These are phyloP conservation scores for Dactylellina haptotyla DNA, from an alignment of 2,329 filamentous ascomycete species.

Conservation along the genomic window DNA sequence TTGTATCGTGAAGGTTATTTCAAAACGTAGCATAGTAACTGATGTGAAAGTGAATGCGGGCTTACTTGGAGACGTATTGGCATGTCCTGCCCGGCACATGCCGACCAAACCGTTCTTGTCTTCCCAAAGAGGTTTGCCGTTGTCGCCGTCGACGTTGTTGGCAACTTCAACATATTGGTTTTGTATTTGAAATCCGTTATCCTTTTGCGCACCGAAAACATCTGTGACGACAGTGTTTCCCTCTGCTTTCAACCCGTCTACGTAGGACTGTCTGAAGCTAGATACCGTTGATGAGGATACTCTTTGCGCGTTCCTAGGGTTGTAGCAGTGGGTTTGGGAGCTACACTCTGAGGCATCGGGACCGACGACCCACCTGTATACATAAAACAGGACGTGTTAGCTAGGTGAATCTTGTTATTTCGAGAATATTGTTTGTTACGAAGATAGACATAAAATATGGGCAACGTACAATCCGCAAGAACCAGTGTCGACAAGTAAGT, in stretches of 20 bases:
- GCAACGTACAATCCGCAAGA: slow-evolving; percentile 25
- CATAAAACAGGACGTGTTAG: neutral
- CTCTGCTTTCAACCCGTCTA: neutral
- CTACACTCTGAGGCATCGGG: slow-evolving; percentile 4
- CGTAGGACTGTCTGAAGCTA: slow-evolving; percentile 24
- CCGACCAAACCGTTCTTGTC: slow-evolving; percentile 19
- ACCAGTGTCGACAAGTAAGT: slow-evolving; percentile 20
- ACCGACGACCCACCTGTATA: slow-evolving; percentile 27
- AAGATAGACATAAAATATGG: too few relatives aligned
- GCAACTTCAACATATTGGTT: slow-evolving; percentile 21
- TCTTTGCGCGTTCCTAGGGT: neutral
- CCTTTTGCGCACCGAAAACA: neutral
- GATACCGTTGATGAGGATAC: slow-evolving; percentile 16
- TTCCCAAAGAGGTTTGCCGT: slow-evolving; percentile 1
- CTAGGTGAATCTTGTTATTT: too few relatives aligned
- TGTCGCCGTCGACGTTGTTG: neutral
- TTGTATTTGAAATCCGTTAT: neutral
- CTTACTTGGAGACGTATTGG: slow-evolving; percentile 12
- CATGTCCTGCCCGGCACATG: slow-evolving; percentile 2
- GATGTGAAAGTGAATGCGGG: neutral
- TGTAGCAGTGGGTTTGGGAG: slow-evolving; percentile 24
- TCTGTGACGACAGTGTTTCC: slow-evolving; percentile 10
- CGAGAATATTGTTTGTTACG: too few relatives aligned
- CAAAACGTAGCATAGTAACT: neutral
- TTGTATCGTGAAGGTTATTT: neutral